A percentile compares a stretch with the other conserved stretches of the same genome.
Evolutionary conservation across 345 rosid species (phyloP).

Genomic region (Lumnitzera racemosa): DNA sequence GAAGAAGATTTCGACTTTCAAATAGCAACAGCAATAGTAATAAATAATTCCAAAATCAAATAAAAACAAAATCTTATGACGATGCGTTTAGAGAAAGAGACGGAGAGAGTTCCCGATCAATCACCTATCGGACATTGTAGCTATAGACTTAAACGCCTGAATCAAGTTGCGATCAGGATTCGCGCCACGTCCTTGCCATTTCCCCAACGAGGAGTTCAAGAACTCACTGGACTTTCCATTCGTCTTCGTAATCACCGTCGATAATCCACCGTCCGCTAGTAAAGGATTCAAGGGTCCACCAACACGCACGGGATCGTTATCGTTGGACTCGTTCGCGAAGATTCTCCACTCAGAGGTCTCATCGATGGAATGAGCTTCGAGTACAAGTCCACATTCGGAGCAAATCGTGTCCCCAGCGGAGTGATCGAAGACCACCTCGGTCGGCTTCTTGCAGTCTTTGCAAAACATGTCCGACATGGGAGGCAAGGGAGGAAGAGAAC

Average conservation of each 20-base stretch:
- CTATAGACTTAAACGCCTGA: constrained; percentile 34
- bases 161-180: constrained; percentile 29
- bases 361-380: constrained; percentile 37
- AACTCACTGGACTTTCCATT: constrained; percentile 22
- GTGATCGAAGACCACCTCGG: constrained; percentile 36
- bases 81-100: not conserved
- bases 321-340: constrained; percentile 29
- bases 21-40: too few relatives aligned
- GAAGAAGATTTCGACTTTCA: too few relatives aligned
- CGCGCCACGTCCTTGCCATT: constrained; percentile 31
- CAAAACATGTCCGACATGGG: constrained; percentile 39
- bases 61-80: not conserved
- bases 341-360: constrained; percentile 46
- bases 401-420: constrained; percentile 42
- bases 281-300: constrained; percentile 39
- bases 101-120: not conserved
- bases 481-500: too few relatives aligned
- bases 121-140: constrained; percentile 37
- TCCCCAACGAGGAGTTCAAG: constrained; percentile 18
- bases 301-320: constrained; percentile 38
- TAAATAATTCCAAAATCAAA: too few relatives aligned
- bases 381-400: constrained; percentile 41
- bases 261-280: constrained; percentile 30
- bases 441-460: constrained; percentile 29
- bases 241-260: constrained; percentile 33